These are phyloP conservation scores for Logfia minima DNA, from an alignment of 129 eudicot species.

Conservation along the genomic window DNA sequence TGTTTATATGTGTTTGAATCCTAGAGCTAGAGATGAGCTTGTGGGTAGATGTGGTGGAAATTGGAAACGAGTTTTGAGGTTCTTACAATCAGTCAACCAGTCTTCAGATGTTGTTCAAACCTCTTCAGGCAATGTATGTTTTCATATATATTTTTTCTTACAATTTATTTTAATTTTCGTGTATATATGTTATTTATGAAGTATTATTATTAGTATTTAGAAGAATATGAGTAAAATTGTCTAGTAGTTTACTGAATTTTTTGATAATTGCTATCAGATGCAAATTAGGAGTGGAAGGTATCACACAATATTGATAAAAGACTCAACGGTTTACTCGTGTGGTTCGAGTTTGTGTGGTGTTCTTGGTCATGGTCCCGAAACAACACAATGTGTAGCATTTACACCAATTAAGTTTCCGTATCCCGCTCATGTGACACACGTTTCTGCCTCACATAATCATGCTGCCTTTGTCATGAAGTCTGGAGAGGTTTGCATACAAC, in stretches of 20 bases:
- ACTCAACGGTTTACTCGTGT: conserved; percentile 75
- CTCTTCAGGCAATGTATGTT: conserved; percentile 83
- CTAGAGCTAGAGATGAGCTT: conserved; percentile 50
- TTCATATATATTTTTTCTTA: background rate
- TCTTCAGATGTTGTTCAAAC: conserved; percentile 72
- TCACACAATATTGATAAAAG: conserved; percentile 80
- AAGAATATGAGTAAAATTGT: background rate
- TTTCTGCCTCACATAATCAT: conserved; percentile 93
- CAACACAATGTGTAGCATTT: conserved; percentile 73
- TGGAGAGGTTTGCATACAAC: conserved; percentile 66
- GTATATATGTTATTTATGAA: background rate
- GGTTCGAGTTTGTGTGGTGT: conserved; percentile 97
- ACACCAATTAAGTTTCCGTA: conserved; percentile 66
- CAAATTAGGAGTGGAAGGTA: conserved; percentile 91
- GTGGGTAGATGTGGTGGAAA: conserved; percentile 54
- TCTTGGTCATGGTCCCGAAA: conserved; percentile 98
- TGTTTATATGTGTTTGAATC: conserved; percentile 43
- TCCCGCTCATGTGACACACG: conserved; percentile 53
- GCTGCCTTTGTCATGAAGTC: conserved; percentile 80
- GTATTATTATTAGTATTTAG: background rate
- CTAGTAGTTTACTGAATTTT: background rate
- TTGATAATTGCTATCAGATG: conserved; percentile 55
- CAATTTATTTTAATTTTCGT: background rate
- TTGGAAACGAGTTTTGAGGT: conserved; percentile 83
- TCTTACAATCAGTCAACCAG: conserved; percentile 78